Evolutionary conservation across 257 asterid genomes (phyloP), one percentile per base, ranked within the genome.

Genomic region (Buddleja alternifolia): DNA sequence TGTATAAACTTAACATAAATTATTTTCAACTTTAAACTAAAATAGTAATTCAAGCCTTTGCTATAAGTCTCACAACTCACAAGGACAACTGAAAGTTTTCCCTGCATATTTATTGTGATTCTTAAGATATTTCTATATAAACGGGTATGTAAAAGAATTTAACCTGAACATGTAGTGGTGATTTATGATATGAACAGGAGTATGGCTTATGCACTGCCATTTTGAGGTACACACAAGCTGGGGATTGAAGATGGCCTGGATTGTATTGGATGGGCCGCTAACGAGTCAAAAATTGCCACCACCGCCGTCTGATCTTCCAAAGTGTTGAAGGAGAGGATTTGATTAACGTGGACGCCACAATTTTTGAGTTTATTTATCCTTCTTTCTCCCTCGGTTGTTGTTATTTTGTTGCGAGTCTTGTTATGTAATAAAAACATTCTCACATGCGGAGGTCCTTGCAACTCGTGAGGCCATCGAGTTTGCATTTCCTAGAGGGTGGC

Each of bases 131-230:
- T n/a, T n/a, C n/a, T n/a, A n/a, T n/a, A n/a, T n/a, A n/a, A n/a
- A n/a, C n/a, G n/a, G n/a, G n/a, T n/a, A n/a, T n/a, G n/a, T n/a
- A n/a, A n/a, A 29, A 29, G 34, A 29, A 29, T 29, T 29, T 29
- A 29, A 29, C 34, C 34, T 29, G 34, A 5, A 54, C 32, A 20
- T n/a, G 47, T 36, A 52, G 14, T 42, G 17, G 10, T 66, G 51
- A 32, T 56, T 63, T 41, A 46, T 37, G 47, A 60, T 36, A 39
- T 71, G 40, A 46, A 57, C 84, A 87, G 89, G 92, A 52, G 89
- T 83, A 45, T 85, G 92, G 92, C 74, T 88, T 23, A 85, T 88
- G 93, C 96, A 88, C 69, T 88, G 96, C 68, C 96, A 86, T 73
- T 78, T 84, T 51, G 90, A 85, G 0, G 71, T 78, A 56, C 96